Percentiles rank a stretch among this genome's conserved stretches.
Conservation (phyloP, 2,329 filamentous ascomycete species). For the Scleromitrula shiraiana region DNA sequence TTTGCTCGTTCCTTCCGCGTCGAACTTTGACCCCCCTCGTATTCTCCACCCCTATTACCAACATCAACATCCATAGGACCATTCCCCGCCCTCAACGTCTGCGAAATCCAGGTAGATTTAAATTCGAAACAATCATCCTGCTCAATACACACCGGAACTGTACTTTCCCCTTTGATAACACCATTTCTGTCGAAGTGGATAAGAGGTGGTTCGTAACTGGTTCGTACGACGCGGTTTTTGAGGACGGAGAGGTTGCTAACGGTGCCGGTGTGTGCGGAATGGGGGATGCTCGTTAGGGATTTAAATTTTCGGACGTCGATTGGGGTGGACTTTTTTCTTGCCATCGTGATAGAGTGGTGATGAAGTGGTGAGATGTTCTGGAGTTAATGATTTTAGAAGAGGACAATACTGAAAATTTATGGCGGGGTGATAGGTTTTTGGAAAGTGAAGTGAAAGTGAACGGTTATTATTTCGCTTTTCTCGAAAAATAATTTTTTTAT, state of each 20-base stretch:
- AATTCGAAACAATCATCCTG: background rate
- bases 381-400: background rate
- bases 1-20: no score
- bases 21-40: no score
- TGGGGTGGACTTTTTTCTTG: background rate
- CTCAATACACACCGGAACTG: background rate
- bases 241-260: no score
- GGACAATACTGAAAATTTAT: no score
- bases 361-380: background rate
- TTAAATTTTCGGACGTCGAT: background rate
- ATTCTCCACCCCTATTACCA: no score
- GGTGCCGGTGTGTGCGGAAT: no score
- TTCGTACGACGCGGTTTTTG: background rate
- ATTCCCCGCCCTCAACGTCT: background rate
- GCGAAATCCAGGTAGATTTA: background rate
- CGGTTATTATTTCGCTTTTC: no score
- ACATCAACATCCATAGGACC: background rate
- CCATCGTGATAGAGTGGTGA: background rate
- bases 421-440: background rate
- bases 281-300: background rate
- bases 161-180: background rate
- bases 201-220: background rate
- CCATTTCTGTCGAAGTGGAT: background rate
- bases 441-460: background rate
- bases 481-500: no score